These are phyloP conservation scores for Alternaria viburni DNA, from an alignment of 2,329 filamentous ascomycete genomes.

Conservation along the genomic window DNA sequence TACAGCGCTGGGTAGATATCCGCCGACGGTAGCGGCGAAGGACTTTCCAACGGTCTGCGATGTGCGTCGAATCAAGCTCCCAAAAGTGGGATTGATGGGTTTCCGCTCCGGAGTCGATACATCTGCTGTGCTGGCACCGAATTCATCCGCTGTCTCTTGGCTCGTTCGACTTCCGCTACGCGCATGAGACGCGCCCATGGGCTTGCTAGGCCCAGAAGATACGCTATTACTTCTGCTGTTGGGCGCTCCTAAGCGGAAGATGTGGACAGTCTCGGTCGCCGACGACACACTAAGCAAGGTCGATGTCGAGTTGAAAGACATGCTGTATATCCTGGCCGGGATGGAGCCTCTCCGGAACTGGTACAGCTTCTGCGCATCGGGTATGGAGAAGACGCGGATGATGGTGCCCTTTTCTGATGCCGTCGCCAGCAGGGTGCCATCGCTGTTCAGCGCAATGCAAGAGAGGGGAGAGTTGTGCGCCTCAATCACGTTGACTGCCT, in stretches of 20 bases:
- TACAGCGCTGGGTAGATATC: constrained; percentile 90
- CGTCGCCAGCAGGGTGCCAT: constrained; percentile 89
- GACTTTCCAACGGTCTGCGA: constrained; percentile 92
- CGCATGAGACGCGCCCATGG: constrained; percentile 40
- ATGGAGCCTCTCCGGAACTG: constrained; percentile 96
- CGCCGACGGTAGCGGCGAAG: constrained; percentile 86
- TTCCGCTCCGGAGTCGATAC: constrained; percentile 43
- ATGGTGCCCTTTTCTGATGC: constrained; percentile 98
- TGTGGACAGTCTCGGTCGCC: constrained; percentile 93
- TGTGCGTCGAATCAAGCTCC: constrained; percentile 89
- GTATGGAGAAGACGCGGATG: constrained; percentile 92
- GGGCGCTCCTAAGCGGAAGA: constrained; percentile 74
- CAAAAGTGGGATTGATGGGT: constrained; percentile 73
- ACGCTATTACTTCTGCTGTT: constrained; percentile 45
- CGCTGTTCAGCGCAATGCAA: constrained; percentile 88
- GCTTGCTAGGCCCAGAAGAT: constrained; percentile 32
- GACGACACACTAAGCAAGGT: constrained; percentile 95
- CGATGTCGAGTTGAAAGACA: constrained; percentile 96
- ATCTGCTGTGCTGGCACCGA: constrained; percentile 47
- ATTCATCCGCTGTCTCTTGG: constrained; percentile 50
- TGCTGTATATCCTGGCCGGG: constrained; percentile 94
- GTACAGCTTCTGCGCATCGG: constrained; percentile 88
- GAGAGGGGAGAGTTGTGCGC: constrained; percentile 92
- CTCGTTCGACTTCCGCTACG: constrained; percentile 53
- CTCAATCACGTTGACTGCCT: constrained; percentile 94